Percentiles rank a stretch among this genome's conserved stretches.
Conservation (phyloP, 75 land plant species). For the Selaginella moellendorffii region DNA sequence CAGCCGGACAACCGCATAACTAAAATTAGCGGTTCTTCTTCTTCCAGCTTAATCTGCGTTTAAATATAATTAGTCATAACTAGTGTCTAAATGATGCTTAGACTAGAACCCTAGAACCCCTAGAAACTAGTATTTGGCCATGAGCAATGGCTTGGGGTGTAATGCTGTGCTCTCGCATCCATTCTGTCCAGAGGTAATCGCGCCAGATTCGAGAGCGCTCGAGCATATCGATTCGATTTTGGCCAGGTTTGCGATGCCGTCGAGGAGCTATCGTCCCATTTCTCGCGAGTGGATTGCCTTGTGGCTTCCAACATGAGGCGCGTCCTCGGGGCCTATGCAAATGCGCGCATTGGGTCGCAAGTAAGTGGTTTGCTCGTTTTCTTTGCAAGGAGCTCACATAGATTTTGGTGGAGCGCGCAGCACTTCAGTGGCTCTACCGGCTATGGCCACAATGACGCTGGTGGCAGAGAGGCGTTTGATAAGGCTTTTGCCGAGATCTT, state of each 20-base stretch:
- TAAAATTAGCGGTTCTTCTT: neutral
- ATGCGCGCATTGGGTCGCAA: constrained; percentile 76
- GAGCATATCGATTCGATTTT: neutral
- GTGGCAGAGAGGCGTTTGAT: constrained; percentile 87
- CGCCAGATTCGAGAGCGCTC: neutral
- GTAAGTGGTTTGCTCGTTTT: constrained; percentile 29
- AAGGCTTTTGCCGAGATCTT: constrained; percentile 73
- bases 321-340: constrained; percentile 63
- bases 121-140: too few species aligned
- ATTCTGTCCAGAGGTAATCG: neutral
- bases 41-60: too few species aligned
- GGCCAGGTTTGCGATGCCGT: constrained; percentile 57
- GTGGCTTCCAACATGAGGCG: constrained; percentile 58
- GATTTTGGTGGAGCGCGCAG: constrained; percentile 8
- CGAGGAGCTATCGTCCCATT: constrained; percentile 43
- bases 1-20: neutral
- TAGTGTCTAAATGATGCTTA: too few species aligned
- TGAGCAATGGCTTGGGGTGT: too few species aligned
- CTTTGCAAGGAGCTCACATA: neutral
- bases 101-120: too few species aligned
- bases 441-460: constrained; percentile 93
- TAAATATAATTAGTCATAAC: too few species aligned
- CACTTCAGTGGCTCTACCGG: constrained; percentile 88
- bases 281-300: constrained; percentile 50
- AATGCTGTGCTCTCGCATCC: too few species aligned